phyloP scores from a whole-genome alignment of 2,329 filamentous ascomycete species.

The Moelleriella libera region DNA sequence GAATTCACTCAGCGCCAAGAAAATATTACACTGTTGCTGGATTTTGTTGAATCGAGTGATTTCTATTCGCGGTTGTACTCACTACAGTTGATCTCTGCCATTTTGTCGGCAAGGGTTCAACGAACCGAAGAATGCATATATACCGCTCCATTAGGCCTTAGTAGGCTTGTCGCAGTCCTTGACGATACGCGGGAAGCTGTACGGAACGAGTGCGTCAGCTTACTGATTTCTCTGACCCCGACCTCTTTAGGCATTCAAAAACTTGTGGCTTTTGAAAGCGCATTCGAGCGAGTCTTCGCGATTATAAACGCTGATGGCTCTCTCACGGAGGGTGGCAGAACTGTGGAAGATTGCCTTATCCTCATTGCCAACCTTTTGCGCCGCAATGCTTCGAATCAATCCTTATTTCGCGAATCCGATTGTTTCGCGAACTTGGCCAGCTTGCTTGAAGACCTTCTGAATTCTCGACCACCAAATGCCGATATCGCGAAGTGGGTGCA shows the following conservation, averaged over 20 bases:
- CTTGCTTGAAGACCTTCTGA: conserved; percentile 48
- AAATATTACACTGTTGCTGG: conserved; percentile 81
- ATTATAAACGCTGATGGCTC: conserved; percentile 75
- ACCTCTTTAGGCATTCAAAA: conserved; percentile 84
- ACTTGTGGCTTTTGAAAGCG: conserved; percentile 87
- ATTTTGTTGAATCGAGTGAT: conserved; percentile 74
- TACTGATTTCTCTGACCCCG: conserved; percentile 79
- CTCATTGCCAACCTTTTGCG: conserved; percentile 79
- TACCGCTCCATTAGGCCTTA: conserved; percentile 75
- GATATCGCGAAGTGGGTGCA: conserved; percentile 62
- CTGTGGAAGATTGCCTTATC: conserved; percentile 86
- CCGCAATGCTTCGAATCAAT: conserved; percentile 83
- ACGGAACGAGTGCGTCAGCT: conserved; percentile 72
- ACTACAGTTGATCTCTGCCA: conserved; percentile 75
- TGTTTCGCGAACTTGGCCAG: conserved; percentile 59
- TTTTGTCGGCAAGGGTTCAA: conserved; percentile 73
- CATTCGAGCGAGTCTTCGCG: conserved; percentile 73
- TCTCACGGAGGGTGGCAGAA: conserved; percentile 66
- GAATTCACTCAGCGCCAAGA: conserved; percentile 97
- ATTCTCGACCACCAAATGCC: conserved; percentile 34
- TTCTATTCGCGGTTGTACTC: conserved; percentile 89
- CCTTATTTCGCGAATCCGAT: conserved; percentile 82
- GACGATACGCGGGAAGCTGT: conserved; percentile 80
- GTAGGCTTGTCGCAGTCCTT: conserved; percentile 68
- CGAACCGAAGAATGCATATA: conserved; percentile 91